phyloP scores from a whole-genome alignment of 768 basidiomycete species.

The Auricularia heimuer region DNA sequence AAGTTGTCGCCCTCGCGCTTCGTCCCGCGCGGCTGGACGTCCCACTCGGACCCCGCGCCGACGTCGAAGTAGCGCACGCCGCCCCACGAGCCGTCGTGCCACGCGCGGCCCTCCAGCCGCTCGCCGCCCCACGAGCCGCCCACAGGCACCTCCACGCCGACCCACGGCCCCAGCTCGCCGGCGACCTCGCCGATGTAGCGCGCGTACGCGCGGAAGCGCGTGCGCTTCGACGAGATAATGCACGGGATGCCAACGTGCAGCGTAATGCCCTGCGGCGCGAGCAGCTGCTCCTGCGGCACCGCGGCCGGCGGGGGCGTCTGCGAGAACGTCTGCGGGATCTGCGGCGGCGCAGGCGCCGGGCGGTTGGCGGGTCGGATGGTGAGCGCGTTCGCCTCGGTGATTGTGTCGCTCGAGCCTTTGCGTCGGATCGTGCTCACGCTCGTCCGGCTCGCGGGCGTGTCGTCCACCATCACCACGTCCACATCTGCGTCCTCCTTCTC shows the following conservation, averaged over 20 bases:
- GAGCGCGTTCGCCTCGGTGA: conserved; percentile 14
- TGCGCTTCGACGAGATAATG: conserved; percentile 74
- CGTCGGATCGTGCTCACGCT: conserved; percentile 17
- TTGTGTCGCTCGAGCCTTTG: conserved; percentile 30
- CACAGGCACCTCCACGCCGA: conserved; percentile 82
- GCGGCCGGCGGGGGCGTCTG: conserved; percentile 6
- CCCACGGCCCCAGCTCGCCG: conserved; percentile 78
- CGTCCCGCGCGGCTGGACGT: conserved; percentile 20
- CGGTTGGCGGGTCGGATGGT: background rate
- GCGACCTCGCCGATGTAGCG: conserved; percentile 81
- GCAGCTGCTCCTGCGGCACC: conserved; percentile 3
- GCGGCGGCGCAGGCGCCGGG: background rate
- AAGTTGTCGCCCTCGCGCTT: conserved; percentile 54
- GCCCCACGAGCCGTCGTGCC: conserved; percentile 79
- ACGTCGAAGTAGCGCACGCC: conserved; percentile 82
- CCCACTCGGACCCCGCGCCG: conserved; percentile 41
- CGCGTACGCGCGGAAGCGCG: conserved; percentile 78
- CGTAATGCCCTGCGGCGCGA: conserved; percentile 41
- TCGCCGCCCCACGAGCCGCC: conserved; percentile 44
- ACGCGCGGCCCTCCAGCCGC: conserved; percentile 52
- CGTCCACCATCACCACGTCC: background rate
- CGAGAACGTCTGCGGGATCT: background rate
- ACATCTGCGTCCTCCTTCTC: background rate
- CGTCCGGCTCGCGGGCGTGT: background rate
- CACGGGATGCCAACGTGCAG: conserved; percentile 85